These are phyloP conservation scores for Suhomyces yuchorum DNA, from an alignment of 1,139 yeast genomes.

Conservation along the genomic window DNA sequence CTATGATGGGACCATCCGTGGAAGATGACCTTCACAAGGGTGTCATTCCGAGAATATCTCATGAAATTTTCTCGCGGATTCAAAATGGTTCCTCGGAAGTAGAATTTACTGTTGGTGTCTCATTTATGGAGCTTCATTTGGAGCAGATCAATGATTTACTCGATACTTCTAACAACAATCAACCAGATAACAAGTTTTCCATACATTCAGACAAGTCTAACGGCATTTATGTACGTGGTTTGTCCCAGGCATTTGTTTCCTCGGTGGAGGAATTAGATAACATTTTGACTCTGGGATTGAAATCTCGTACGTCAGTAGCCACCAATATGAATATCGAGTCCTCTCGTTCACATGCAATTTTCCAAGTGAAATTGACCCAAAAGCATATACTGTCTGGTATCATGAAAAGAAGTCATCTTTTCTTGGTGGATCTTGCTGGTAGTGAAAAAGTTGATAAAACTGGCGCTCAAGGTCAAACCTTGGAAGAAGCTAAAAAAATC, in stretches of 20 bases:
- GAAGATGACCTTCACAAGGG: conserved; percentile 50
- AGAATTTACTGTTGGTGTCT: conserved; percentile 69
- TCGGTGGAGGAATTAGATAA: conserved; percentile 59
- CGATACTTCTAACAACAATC: conserved; percentile 25
- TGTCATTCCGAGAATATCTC: conserved; percentile 72
- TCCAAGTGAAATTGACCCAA: conserved; percentile 66
- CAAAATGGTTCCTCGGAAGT: conserved; percentile 51
- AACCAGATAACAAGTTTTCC: conserved; percentile 38
- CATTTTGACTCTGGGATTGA: conserved; percentile 58
- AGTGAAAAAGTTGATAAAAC: conserved; percentile 85
- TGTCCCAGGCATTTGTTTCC: conserved; percentile 62
- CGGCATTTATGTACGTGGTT: conserved; percentile 72
- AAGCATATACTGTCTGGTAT: conserved; percentile 57
- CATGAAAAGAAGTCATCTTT: conserved; percentile 66
- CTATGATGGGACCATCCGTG: conserved; percentile 74
- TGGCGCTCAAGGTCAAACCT: conserved; percentile 72
- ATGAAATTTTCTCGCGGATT: conserved; percentile 62
- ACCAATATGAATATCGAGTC: conserved; percentile 78
- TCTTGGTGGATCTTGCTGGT: conserved; percentile 86
- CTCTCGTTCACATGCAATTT: conserved; percentile 81
- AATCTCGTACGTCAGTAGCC: conserved; percentile 56
- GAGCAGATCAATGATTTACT: conserved; percentile 71
- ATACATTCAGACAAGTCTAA: conserved; percentile 67
- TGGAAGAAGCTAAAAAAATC: conserved; percentile 84
- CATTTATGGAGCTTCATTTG: conserved; percentile 82